Conservation (phyloP, 176 grass and related monocot species). For the Juncus effusus region DNA sequence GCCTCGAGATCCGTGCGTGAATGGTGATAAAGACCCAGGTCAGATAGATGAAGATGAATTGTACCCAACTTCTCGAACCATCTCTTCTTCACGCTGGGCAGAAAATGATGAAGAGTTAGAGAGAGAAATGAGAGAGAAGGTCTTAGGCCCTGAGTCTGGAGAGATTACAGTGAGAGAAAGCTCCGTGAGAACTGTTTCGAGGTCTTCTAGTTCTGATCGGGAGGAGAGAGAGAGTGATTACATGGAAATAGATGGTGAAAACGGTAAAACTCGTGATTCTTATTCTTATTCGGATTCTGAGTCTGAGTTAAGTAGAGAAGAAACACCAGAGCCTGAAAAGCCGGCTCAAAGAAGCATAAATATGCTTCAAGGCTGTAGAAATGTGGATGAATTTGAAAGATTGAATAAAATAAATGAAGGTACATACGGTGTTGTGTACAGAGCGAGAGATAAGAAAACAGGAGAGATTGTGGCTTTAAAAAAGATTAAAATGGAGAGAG, state of each 20-base stretch:
- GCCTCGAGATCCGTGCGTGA: constrained; percentile 25
- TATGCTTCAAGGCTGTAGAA: constrained; percentile 76
- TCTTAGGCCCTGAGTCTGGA: constrained; percentile 34
- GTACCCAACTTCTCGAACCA: constrained; percentile 36
- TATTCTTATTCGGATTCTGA: constrained; percentile 31
- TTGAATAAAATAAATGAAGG: constrained; percentile 79
- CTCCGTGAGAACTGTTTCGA: constrained; percentile 31
- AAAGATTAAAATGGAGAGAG: constrained; percentile 87
- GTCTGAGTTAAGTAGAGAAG: constrained; percentile 20
- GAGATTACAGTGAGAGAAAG: constrained; percentile 26
- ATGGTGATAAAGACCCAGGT: constrained; percentile 21
- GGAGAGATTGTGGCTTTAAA: constrained; percentile 81
- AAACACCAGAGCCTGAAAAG: constrained; percentile 29
- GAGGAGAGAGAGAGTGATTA: constrained; percentile 24
- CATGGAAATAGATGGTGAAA: constrained; percentile 37
- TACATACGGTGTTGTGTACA: constrained; percentile 80
- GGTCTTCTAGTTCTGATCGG: constrained; percentile 34
- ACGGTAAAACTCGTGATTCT: constrained; percentile 19
- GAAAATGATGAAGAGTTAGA: constrained; percentile 41
- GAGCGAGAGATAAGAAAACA: constrained; percentile 74
- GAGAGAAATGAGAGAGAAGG: constrained; percentile 19
- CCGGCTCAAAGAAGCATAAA: constrained; percentile 48
- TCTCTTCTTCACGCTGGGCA: constrained; percentile 66
- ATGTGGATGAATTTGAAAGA: constrained; percentile 74
- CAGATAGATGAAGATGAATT: constrained; percentile 44